phyloP scores from a whole-genome alignment of 371 early-diverging fungal genomes.

The Chytridium lagenaria region DNA sequence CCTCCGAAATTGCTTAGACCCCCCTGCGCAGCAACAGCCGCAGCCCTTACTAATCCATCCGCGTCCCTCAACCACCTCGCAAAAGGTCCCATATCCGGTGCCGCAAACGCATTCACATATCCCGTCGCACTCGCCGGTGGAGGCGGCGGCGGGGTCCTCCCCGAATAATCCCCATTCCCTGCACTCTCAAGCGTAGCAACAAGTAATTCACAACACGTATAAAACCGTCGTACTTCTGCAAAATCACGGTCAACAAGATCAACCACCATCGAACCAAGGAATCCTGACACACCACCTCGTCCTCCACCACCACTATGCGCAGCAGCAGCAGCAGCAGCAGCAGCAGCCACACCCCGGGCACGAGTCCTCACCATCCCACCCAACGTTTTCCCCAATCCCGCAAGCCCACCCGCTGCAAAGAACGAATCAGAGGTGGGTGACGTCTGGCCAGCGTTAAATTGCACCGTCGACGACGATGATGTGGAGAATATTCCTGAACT shows the following conservation, averaged over 20 bases:
- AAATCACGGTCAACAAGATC: conserved; percentile 18
- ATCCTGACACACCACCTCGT: background rate
- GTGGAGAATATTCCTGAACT: conserved; percentile 20
- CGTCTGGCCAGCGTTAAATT: conserved; percentile 19
- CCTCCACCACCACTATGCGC: background rate
- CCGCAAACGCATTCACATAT: background rate
- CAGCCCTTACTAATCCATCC: background rate
- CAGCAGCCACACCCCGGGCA: background rate
- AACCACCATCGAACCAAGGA: conserved; percentile 22
- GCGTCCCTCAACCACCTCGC: conserved; percentile 27
- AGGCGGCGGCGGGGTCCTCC: background rate
- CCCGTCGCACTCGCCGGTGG: background rate
- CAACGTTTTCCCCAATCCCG: conserved; percentile 1
- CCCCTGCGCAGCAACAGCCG: background rate
- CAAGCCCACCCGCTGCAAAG: conserved; percentile 1
- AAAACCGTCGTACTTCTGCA: conserved; percentile 35
- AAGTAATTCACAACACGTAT: conserved; percentile 19
- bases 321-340: conserved; percentile 14
- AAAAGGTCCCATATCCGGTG: conserved; percentile 24
- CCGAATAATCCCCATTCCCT: background rate
- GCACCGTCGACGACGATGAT: background rate
- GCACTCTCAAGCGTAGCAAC: conserved; percentile 24
- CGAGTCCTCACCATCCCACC: conserved; percentile 20
- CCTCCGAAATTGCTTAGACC: no score
- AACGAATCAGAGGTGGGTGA: background rate